Conservation (phyloP, 139 green algal genomes). For the Nannochloris sp. region DNA sequence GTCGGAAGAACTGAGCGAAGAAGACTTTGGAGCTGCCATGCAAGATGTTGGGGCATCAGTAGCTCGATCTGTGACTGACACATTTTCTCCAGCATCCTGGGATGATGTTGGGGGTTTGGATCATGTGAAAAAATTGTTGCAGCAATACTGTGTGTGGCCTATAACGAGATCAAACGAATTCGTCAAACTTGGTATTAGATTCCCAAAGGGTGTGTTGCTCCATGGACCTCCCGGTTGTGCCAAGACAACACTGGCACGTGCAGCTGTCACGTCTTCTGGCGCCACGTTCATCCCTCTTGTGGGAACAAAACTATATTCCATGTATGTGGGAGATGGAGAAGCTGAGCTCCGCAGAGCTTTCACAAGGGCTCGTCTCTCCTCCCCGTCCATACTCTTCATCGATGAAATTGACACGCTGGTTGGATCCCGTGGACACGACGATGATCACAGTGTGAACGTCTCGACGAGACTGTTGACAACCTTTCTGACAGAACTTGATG, state of each 20-base stretch:
- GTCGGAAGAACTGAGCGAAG: background rate
- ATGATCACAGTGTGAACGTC: background rate
- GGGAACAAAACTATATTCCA: slow-evolving; percentile 55
- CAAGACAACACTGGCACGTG: slow-evolving; percentile 78
- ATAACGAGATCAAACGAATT: slow-evolving; percentile 59
- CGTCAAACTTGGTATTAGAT: slow-evolving; percentile 50
- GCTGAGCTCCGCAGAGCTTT: slow-evolving; percentile 61
- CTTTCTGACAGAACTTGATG: slow-evolving; percentile 80
- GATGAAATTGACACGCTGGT: slow-evolving; percentile 80
- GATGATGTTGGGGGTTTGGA: slow-evolving; percentile 70
- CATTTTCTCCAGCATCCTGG: slow-evolving; percentile 42
- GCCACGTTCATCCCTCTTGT: slow-evolving; percentile 67
- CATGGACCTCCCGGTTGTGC: slow-evolving; percentile 78
- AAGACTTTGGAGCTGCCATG: slow-evolving; percentile 4
- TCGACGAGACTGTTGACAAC: slow-evolving; percentile 54
- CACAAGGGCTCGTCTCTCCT: slow-evolving; percentile 46
- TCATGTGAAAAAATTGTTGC: slow-evolving; percentile 61
- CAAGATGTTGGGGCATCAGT: slow-evolving; percentile 8
- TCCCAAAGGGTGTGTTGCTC: slow-evolving; percentile 72
- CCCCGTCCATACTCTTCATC: slow-evolving; percentile 76
- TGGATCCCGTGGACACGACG: slow-evolving; percentile 16
- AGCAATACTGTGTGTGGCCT: slow-evolving; percentile 76
- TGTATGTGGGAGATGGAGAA: slow-evolving; percentile 87
- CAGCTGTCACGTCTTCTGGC: slow-evolving; percentile 52
- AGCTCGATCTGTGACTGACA: background rate